Base-by-base conservation (phyloP, 495 filamentous ascomycete species). In the Sabuloglossum arenarium region DNA sequence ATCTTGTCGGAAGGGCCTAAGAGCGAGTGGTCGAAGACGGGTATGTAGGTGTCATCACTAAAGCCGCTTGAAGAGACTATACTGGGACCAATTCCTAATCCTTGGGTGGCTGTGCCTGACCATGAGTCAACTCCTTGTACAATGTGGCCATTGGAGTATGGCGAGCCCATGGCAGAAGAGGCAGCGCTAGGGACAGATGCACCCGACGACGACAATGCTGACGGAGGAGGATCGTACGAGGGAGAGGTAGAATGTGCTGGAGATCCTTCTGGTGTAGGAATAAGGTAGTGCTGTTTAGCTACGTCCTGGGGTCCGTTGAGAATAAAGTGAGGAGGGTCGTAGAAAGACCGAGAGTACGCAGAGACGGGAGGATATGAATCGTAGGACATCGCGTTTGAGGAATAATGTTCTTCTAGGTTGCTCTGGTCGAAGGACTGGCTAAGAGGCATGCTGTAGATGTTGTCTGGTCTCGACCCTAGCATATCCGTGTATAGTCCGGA, bases 131-230 rank as follows among this genome's bases (percentile, higher is more conserved):
- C 76, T 65, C 62, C 79, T 64, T 72, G 69, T 39, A 76, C 69
- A 53, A 74, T 70, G 42, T 82, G 76, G 19, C 77, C 74, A 54
- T 75, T 76, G 0, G 82, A 82, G 58, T 81, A 83, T 21, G 88
- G 88, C 9, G 88, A 95, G 31, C 82, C 85, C 61, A 86, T 82
- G 31, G 80, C 76, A 4, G 88, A 94, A 1, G 88, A 91, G 16
- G 85, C 75, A 12, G 82, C 80, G 62, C 79, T 81, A 27, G 75
- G 73, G 56, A 76, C 72, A 14, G 85, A 89, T 14, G 80, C 77
- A 0, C 76, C 82, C 2, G 86, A 91, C 55, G 82, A 85, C 16
- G 84, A 88, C 0, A 30, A n/a, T 8, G 25, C 25, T 28, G 56
- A 58, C 12, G 68, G 70, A 61, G 61, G 75, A 64, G 58, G 72